Evolutionary conservation across 768 basidiomycete genomes (phyloP).

Genomic region (Cyclocybe cylindracea): DNA sequence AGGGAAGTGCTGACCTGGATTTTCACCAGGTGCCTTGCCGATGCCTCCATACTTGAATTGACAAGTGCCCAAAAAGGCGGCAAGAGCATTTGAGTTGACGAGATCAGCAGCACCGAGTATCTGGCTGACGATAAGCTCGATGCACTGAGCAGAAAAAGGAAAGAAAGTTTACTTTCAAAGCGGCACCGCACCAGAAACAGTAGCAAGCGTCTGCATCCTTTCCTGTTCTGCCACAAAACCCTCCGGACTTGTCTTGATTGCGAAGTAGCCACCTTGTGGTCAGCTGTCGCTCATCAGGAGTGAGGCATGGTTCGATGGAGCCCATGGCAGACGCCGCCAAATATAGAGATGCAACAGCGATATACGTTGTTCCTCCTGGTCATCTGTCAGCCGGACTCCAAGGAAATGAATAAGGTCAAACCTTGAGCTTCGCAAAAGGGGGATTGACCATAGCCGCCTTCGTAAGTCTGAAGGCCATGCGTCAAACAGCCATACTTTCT

Average conservation of each 20-base stretch:
- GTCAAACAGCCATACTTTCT: constrained; percentile 6
- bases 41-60: constrained; percentile 93
- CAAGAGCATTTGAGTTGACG: constrained; percentile 57
- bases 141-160: background rate
- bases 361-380: constrained; percentile 92
- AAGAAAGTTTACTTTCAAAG: constrained; percentile 60
- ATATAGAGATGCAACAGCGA: constrained; percentile 75
- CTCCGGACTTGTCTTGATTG: constrained; percentile 71
- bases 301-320: constrained; percentile 22
- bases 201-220: constrained; percentile 94
- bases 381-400: background rate
- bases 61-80: constrained; percentile 66
- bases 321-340: constrained; percentile 39
- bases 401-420: constrained; percentile 26
- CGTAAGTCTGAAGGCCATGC: constrained; percentile 66
- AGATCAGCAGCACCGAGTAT: constrained; percentile 64
- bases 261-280: constrained; percentile 79
- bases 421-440: constrained; percentile 87
- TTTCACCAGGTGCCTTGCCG: constrained; percentile 77
- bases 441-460: constrained; percentile 89
- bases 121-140: constrained; percentile 36
- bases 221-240: constrained; percentile 86
- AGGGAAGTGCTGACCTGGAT: constrained; percentile 58
- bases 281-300: constrained; percentile 41
- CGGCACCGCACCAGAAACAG: constrained; percentile 92